Conservation (phyloP, 768 basidiomycete species). For the Serendipita vermifera region DNA sequence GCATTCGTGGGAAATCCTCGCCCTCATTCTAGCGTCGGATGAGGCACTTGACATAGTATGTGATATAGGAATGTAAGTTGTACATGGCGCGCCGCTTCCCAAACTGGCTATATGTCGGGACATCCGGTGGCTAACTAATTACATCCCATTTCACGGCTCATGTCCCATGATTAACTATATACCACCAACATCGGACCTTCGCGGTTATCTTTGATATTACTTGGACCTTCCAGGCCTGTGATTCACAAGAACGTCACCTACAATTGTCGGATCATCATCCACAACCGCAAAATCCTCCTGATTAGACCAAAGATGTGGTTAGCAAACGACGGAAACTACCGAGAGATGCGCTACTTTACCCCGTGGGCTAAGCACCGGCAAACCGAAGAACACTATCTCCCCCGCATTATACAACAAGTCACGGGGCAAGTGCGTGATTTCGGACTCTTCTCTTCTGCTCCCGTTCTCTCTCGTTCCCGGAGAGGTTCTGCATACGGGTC, state of each 20-base stretch:
- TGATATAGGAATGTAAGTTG: slow-evolving; percentile 84
- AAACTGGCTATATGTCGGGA: slow-evolving; percentile 5
- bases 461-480: neutral
- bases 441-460: neutral
- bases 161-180: neutral
- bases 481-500: neutral
- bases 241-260: slow-evolving; percentile 97
- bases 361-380: slow-evolving; percentile 86
- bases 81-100: neutral
- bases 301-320: slow-evolving; percentile 99
- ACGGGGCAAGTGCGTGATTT: slow-evolving; percentile 61
- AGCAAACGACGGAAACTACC: slow-evolving; percentile 96
- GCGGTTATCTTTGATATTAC: neutral
- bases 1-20: slow-evolving; percentile 96
- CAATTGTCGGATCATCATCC: slow-evolving; percentile 86
- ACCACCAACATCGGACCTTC: neutral
- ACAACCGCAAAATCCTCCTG: slow-evolving; percentile 74
- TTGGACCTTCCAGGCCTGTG: slow-evolving; percentile 55
- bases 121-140: slow-evolving; percentile 1
- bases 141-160: neutral
- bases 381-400: slow-evolving; percentile 85
- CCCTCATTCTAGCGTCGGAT: slow-evolving; percentile 73
- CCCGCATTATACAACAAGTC: slow-evolving; percentile 73
- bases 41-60: slow-evolving; percentile 79
- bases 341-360: slow-evolving; percentile 76